These are phyloP conservation scores for Stagonosporopsis chrysanthemi DNA, from an alignment of 2,329 filamentous ascomycete species.

Conservation along the genomic window DNA sequence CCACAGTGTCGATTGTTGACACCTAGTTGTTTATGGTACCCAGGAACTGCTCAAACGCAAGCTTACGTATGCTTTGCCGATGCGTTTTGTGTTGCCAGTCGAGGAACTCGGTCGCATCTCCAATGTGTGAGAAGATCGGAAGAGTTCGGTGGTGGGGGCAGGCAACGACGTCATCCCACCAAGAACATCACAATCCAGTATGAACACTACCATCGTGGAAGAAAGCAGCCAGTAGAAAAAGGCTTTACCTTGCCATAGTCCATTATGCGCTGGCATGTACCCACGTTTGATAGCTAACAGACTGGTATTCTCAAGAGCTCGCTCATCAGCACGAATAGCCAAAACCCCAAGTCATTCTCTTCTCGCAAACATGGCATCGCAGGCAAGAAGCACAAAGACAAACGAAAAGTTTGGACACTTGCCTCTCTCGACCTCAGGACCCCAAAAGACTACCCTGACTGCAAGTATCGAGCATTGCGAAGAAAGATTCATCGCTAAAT, in stretches of 20 bases:
- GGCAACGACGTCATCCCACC: constrained; percentile 19
- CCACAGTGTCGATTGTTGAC: neutral
- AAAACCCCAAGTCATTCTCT: neutral
- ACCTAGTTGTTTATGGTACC: neutral
- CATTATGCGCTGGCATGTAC: constrained; percentile 1
- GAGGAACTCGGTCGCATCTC: no score
- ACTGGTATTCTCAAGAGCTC: neutral
- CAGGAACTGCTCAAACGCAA: neutral
- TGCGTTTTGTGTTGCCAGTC: neutral
- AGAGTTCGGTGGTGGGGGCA: constrained; percentile 8
- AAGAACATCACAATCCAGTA: neutral
- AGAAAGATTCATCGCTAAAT: neutral
- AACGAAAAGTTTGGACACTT: constrained; percentile 48
- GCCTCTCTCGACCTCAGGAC: constrained; percentile 53
- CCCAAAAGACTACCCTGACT: constrained; percentile 50
- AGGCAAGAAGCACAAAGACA: constrained; percentile 36
- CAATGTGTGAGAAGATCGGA: neutral
- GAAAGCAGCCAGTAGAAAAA: constrained; percentile 5
- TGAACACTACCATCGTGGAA: constrained; percentile 2
- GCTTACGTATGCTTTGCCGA: neutral
- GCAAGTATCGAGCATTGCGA: constrained; percentile 27
- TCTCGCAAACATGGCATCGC: constrained; percentile 21
- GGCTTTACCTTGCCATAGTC: neutral
- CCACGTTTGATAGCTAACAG: neutral
- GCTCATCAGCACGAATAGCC: neutral